Base-by-base conservation (phyloP, 345 rosid species). In the Leavenworthia alabamica region DNA sequence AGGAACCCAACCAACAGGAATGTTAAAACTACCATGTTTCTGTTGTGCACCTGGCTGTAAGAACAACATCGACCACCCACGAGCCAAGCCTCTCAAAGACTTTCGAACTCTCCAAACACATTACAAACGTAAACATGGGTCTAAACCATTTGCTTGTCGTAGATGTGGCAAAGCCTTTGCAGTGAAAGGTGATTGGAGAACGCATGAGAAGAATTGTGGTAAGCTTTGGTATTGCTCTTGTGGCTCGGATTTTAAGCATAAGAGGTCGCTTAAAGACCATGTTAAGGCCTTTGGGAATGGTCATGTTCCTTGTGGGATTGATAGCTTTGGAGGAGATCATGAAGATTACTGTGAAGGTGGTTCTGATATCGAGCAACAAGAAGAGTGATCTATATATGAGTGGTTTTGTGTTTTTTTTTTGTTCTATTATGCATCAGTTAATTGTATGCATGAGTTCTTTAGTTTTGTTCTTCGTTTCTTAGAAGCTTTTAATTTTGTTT, bases 121-220 rank as follows among this genome's bases (percentile, higher is more conserved):
- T 75, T 92, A 89, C 86, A 92, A 89, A 75, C 76, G 98, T 24
- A 92, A 86, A 72, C 98, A 92, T 57, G 98, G 98, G 44, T 80
- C 86, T 68, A 89, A 86, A 67, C 93, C 98, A 3, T 92, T 89
- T 62, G 75, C 82, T 82, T 92, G 98, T 73, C 76, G 95, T 17
- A 89, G 83, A 64, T 92, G 98, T 64, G 88, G 89, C 26, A 92
- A 92, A 75, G 82, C 87, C 20, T 89, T 92, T 44, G 98, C 98
- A 0, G 98, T 92, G 22, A 76, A 90, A 50, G 98, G 98, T 12
- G 98, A 92, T 15, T 92, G 98, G 98, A 83, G 98, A 73, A 92
- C 98, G 28, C 98, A 92, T 49, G 98, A 92, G 86, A 92, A 92
- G 83, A 92, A 92, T 16, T 92, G 98, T 23, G 98, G 98, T 7